Evolutionary conservation across 495 filamentous ascomycete genomes (phyloP), one percentile per base, ranked within the genome.

Genomic region (Annulohypoxylon maeteangense): DNA sequence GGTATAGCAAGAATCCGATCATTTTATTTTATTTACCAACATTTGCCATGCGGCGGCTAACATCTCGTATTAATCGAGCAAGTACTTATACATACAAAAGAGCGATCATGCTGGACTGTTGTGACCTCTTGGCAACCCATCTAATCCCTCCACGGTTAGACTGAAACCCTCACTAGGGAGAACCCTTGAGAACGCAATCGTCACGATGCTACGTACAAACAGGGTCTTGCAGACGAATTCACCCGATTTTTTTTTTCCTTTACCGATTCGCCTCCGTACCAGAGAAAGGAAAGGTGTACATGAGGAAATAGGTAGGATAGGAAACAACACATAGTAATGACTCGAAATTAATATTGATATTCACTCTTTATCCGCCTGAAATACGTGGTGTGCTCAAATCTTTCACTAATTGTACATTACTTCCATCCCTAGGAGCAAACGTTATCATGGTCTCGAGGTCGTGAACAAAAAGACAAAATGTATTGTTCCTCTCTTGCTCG

Each of bases 391-490:
- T 36, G 60, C 31, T 68, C 65, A 68, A 65, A 72, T 72, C 65
- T 65, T 53, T 66, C 62, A 50, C 62, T 73, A 73, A 66, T 65
- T 65, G 65, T 73, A 73, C 70, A 73, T 73, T 73, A 73, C 65
- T 73, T 69, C 70, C 65, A 44, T 66, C 62, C 65, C 47, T 57
- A 40, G 3, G 56, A 54, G 65, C 48, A 69, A 69, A 62, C 65
- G 44, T 68, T 61, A 65, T 73, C 70, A 66, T 73, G n/a, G 50
- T 55, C 56, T 66, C 44, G 44, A 69, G 55, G 70, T 69, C 70
- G 59, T 73, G 65, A 73, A 69, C 70, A 55, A 72, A 66, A 73
- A 73, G 61, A 66, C 70, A 68, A 68, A 72, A 73, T 73, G 51
- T 60, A 73, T 67, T 73, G 65, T 59, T 73, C 61, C 61, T 69